These are phyloP conservation scores for Apiotrichum montevideense DNA, from an alignment of 1,284 basidiomycete genomes.

Conservation along the genomic window DNA sequence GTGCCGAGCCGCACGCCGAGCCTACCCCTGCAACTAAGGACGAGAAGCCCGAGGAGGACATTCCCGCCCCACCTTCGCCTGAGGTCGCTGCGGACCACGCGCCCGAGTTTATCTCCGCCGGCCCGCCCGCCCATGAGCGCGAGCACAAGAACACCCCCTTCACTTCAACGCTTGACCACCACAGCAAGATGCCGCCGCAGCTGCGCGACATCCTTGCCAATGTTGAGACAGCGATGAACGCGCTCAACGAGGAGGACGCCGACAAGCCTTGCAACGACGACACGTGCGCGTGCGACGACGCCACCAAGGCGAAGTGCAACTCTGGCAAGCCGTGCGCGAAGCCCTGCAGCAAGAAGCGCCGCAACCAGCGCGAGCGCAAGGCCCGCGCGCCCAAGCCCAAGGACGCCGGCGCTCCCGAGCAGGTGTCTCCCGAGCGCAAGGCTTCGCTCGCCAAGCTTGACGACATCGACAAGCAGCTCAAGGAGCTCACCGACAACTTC, in stretches of 20 bases:
- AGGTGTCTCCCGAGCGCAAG: background rate
- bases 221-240: slow-evolving; percentile 16
- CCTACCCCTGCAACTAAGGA: background rate
- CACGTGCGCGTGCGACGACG: slow-evolving; percentile 3
- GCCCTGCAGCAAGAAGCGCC: slow-evolving; percentile 12
- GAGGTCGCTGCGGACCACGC: background rate
- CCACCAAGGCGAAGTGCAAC: slow-evolving; percentile 1
- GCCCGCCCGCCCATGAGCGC: slow-evolving; percentile 3
- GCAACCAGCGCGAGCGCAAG: background rate
- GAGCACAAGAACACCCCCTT: slow-evolving; percentile 12
- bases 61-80: background rate
- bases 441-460: slow-evolving; percentile 15
- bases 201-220: slow-evolving; percentile 26
- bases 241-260: slow-evolving; percentile 2
- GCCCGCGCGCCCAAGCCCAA: slow-evolving; percentile 23
- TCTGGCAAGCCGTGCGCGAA: slow-evolving; percentile 1
- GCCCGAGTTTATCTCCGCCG: background rate
- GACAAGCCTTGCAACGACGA: background rate
- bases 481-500: slow-evolving; percentile 23
- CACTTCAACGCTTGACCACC: slow-evolving; percentile 22
- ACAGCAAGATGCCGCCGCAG: slow-evolving; percentile 21
- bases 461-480: slow-evolving; percentile 28
- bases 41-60: background rate
- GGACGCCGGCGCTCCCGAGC: slow-evolving; percentile 44
- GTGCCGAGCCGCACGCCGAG: background rate